A percentile compares a stretch with the other conserved stretches of the same genome.
phyloP scores from a whole-genome alignment of 306 rosid genomes.

The Cicer yamashitae region DNA sequence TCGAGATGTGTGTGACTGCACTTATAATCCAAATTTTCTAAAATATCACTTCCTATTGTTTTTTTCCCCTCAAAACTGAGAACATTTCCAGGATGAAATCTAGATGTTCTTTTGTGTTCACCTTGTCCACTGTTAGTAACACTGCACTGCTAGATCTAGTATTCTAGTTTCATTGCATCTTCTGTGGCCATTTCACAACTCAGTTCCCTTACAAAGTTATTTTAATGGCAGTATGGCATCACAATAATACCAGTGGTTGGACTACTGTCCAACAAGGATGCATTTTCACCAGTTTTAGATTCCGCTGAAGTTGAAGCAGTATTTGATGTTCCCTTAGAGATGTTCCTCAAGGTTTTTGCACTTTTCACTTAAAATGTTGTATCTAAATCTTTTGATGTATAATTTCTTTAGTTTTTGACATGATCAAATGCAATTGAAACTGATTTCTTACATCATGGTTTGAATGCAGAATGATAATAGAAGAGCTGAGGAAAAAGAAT shows the following conservation, averaged over 20 bases:
- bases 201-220: constrained; percentile 28
- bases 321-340: constrained; percentile 84
- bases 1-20: too few species aligned
- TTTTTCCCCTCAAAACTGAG: too few species aligned
- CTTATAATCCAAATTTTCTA: too few species aligned
- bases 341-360: constrained; percentile 86
- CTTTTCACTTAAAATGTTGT: constrained; percentile 31
- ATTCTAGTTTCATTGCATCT: background rate
- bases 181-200: background rate
- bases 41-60: too few species aligned
- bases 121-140: background rate
- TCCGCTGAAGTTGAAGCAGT: constrained; percentile 80
- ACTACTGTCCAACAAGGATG: constrained; percentile 60
- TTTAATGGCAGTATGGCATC: constrained; percentile 60
- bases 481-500: constrained; percentile 73
- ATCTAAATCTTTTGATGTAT: background rate
- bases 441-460: constrained; percentile 38
- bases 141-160: background rate
- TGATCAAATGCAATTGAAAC: constrained; percentile 15
- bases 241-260: constrained; percentile 84
- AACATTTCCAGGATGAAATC: too few species aligned
- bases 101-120: too few species aligned
- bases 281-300: constrained; percentile 68
- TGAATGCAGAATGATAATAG: constrained; percentile 75
- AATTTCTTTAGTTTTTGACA: background rate